A percentile compares a stretch with the other conserved stretches of the same genome.
phyloP scores from a whole-genome alignment of 257 asterid species.

The Scutellaria barbata region DNA sequence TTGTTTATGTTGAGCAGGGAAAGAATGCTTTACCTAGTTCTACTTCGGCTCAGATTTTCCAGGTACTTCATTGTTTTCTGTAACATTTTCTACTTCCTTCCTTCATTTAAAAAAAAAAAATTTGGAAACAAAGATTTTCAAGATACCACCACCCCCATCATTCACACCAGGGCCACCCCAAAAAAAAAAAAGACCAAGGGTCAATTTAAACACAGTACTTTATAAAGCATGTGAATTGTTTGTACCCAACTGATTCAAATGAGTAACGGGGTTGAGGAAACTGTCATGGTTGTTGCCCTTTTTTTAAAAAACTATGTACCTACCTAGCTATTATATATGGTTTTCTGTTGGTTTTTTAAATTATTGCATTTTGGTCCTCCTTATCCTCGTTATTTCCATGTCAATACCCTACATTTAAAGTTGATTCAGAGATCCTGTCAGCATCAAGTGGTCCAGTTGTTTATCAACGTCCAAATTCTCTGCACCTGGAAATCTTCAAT shows the following conservation, averaged over 20 bases:
- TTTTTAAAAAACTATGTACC: no score
- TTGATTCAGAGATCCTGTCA: conserved; percentile 20
- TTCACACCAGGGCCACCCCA: no score
- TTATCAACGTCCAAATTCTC: conserved; percentile 5
- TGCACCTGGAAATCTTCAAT: background rate
- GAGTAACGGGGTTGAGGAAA: no score
- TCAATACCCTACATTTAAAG: conserved; percentile 24
- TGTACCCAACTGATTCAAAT: no score
- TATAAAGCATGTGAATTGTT: no score
- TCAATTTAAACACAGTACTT: no score
- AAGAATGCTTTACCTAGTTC: background rate
- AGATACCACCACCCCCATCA: no score
- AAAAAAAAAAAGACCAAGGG: no score
- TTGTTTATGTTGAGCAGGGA: background rate
- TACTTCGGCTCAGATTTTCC: background rate
- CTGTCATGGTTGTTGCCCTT: no score
- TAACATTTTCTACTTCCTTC: background rate
- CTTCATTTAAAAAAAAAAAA: no score
- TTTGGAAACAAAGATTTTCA: no score
- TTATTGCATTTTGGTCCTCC: conserved; percentile 15
- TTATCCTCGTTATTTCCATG: conserved; percentile 5
- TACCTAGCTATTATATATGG: background rate
- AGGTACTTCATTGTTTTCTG: background rate
- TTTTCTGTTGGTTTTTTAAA: background rate
- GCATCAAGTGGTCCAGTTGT: conserved; percentile 35